phyloP scores from a whole-genome alignment of 306 rosid genomes.

The Cotoneaster glaucophyllus region DNA sequence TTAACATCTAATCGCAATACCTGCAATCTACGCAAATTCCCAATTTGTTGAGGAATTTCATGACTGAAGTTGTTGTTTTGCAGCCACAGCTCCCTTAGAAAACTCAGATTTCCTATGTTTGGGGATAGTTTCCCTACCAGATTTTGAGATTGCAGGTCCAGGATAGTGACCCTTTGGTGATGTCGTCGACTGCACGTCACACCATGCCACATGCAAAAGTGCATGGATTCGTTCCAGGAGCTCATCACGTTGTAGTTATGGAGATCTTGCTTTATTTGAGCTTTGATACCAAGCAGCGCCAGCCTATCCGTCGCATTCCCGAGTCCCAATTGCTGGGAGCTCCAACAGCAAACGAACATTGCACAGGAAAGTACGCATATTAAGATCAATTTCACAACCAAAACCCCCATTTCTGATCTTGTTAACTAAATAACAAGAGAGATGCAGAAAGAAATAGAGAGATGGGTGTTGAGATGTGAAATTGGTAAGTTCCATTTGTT shows the following conservation, averaged over 20 bases:
- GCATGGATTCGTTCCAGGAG: not conserved
- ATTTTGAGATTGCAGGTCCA: not conserved
- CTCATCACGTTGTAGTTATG: not conserved
- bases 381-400: not conserved
- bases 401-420: not conserved
- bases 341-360: not conserved
- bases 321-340: not conserved
- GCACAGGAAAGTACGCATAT: not conserved
- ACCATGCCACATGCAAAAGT: not conserved
- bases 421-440: not conserved
- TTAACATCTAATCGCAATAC: fast-evolving
- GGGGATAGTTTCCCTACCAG: not conserved
- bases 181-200: not conserved
- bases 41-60: not conserved
- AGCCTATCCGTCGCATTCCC: not conserved
- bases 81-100: not conserved
- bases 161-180: not conserved
- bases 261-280: not conserved
- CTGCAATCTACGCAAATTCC: not conserved
- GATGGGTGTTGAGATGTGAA: not conserved
- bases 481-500: no score
- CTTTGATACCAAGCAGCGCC: not conserved
- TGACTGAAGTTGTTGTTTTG: not conserved
- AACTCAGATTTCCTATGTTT: not conserved
- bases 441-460: not conserved